Evolutionary conservation across 768 basidiomycete species (phyloP).

Genomic region (Phylloporus arenicola): DNA sequence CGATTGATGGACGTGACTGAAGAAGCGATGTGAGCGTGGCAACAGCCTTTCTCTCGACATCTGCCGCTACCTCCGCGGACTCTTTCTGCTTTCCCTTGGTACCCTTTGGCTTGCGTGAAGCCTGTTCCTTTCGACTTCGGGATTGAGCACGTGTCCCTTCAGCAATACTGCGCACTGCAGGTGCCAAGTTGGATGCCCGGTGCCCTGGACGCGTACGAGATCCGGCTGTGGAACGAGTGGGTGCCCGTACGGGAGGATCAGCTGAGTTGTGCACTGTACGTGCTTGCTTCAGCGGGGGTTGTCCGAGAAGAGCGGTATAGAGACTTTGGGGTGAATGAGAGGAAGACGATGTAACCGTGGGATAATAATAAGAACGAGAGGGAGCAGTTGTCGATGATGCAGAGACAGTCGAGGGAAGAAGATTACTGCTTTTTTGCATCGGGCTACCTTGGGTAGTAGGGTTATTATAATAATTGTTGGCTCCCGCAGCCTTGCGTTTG

Average conservation of each 20-base stretch:
- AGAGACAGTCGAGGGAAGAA: conserved; percentile 33
- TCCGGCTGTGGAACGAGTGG: conserved; percentile 34
- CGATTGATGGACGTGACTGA: too few species aligned
- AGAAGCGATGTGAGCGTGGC: conserved; percentile 72
- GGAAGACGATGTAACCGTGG: conserved; percentile 32
- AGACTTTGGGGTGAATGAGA: conserved; percentile 52
- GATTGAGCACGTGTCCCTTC: conserved; percentile 43
- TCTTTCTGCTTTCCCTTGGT: conserved; percentile 50
- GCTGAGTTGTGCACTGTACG: conserved; percentile 72
- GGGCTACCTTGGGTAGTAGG: conserved; percentile 44
- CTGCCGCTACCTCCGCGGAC: conserved; percentile 31
- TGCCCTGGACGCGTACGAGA: conserved; percentile 23
- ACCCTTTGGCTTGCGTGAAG: conserved; percentile 32
- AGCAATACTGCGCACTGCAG: conserved; percentile 39
- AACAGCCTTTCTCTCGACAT: conserved; percentile 78
- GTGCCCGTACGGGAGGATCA: conserved; percentile 59
- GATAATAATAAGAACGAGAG: conserved; percentile 42
- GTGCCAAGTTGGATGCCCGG: conserved; percentile 9
- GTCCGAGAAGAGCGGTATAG: conserved; percentile 70
- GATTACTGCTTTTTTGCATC: conserved; percentile 40
- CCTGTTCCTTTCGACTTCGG: conserved; percentile 40
- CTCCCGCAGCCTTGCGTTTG: conserved; percentile 46
- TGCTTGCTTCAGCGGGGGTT: conserved; percentile 69
- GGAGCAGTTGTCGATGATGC: conserved; percentile 24
- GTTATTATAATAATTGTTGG: conserved; percentile 46